Evolutionary conservation across 768 basidiomycete genomes (phyloP).

Genomic region (Amanita exitialis): DNA sequence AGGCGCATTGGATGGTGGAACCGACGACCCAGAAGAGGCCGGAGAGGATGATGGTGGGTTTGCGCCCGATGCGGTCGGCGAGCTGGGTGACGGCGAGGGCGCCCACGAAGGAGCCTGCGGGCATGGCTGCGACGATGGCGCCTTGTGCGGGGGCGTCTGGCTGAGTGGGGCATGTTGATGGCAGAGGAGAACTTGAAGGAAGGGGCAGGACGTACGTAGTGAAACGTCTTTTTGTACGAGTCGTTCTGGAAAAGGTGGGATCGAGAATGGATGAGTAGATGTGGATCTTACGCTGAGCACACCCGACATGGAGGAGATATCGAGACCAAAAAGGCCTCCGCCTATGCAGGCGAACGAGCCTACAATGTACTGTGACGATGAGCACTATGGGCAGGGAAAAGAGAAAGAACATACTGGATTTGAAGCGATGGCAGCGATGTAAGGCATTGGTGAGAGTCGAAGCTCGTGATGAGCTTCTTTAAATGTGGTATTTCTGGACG

Average conservation of each 20-base stretch:
- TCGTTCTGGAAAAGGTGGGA: constrained; percentile 20
- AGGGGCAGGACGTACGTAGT: constrained; percentile 13
- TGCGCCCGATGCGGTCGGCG: constrained; percentile 58
- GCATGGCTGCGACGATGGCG: constrained; percentile 73
- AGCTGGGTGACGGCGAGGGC: constrained; percentile 52
- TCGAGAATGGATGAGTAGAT: not conserved
- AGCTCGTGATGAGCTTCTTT: too few relatives aligned
- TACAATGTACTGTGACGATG: constrained; percentile 48
- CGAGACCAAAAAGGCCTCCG: constrained; percentile 70
- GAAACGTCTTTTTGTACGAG: constrained; percentile 25
- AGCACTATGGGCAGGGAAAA: not conserved
- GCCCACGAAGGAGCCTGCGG: constrained; percentile 62
- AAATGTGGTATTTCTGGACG: too few relatives aligned
- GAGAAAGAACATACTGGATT: constrained; percentile 15
- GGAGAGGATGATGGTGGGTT: constrained; percentile 53
- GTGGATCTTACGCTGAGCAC: constrained; percentile 35
- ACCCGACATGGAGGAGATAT: constrained; percentile 78
- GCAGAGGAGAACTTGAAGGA: too few relatives aligned
- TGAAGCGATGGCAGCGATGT: constrained; percentile 22
- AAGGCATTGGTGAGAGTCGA: constrained; percentile 2
- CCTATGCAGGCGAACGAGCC: constrained; percentile 79
- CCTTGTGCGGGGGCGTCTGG: constrained; percentile 52
- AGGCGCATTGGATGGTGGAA: constrained; percentile 60
- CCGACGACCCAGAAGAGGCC: constrained; percentile 69
- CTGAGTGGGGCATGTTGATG: too few relatives aligned